These are phyloP conservation scores for Tuber melanosporum DNA, from an alignment of 495 filamentous ascomycete species.

Conservation along the genomic window DNA sequence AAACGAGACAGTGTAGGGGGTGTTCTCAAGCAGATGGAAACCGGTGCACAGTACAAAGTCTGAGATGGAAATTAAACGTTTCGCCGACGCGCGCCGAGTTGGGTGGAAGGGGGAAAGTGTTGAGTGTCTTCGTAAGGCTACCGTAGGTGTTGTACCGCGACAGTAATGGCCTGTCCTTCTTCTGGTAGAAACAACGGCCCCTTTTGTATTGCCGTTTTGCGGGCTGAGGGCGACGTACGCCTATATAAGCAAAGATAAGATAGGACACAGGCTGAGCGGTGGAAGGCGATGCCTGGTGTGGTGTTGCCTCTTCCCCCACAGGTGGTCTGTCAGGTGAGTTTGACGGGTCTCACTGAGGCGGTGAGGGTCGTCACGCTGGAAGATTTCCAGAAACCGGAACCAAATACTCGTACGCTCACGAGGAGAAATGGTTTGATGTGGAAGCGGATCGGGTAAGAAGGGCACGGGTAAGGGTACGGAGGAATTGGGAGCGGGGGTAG, in stretches of 20 bases:
- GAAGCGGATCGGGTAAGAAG: not conserved
- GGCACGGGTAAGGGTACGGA: not conserved
- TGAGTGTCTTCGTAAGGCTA: slow-evolving; percentile 15
- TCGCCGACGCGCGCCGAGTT: slow-evolving; percentile 6
- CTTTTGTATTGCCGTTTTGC: slow-evolving; percentile 10
- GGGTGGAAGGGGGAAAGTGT: not conserved
- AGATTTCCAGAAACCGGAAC: slow-evolving; percentile 15
- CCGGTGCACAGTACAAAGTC: slow-evolving; percentile 1
- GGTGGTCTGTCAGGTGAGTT: slow-evolving; percentile 32
- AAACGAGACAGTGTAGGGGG: slow-evolving; percentile 9
- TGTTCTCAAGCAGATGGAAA: slow-evolving; percentile 17
- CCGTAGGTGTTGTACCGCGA: slow-evolving; percentile 10
- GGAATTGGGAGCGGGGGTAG: not conserved
- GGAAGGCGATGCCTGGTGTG: slow-evolving; percentile 11
- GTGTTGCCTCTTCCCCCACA: slow-evolving; percentile 13
- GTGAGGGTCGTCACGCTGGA: slow-evolving; percentile 19
- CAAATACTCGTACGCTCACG: slow-evolving; percentile 22
- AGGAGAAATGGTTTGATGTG: slow-evolving; percentile 8
- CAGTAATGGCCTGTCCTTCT: slow-evolving; percentile 14
- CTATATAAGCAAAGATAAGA: slow-evolving; percentile 8
- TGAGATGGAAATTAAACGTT: slow-evolving; percentile 23
- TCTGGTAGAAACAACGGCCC: slow-evolving; percentile 12
- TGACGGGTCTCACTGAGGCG: slow-evolving; percentile 24
- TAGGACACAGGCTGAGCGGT: slow-evolving; percentile 11
- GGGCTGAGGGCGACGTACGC: not conserved